Evolutionary conservation across 2,329 filamentous ascomycete species (phyloP), one percentile per base, ranked within the genome.

Genomic region (Monilinia aucupariae): DNA sequence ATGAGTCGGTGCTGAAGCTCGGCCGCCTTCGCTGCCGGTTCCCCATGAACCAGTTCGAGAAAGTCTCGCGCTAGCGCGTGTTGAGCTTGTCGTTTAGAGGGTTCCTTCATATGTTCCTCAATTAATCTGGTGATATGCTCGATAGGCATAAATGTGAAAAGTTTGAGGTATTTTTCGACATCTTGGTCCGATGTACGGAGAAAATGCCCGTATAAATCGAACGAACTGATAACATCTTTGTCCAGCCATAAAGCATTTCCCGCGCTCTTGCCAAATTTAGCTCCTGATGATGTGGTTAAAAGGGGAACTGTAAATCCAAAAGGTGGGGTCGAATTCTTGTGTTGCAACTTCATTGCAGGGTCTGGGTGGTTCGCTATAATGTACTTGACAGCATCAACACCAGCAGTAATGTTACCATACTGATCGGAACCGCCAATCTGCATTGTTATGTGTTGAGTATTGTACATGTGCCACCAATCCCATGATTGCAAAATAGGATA

Each of bases 341-440:
- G 71, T 68, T 78, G 77, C 1, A 72, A 64, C 20, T 79, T 77
- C 54, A 82, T 73, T 4, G 70, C 63, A 1, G 78, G 78, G 53
- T 83, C 74, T 41, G 81, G 78, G 64, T 87, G 81, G 54, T 76
- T 78, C 49, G 82, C 81, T 61, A 87, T 83, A 50, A 93, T 86
- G 61, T 87, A 81, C 75, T 92, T 93, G 70, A 97, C 83, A 3
- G 89, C 85, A 65, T 97, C 91, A 72, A 94, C 88, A 55, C 94
- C 94, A 15, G 92, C 87, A 34, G 96, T 83, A 68, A 99, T 97
- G 76, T 99, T 99, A 66, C 94, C 94, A 74, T 88, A 97, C 77
- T 99, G 94, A 74, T 99, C 94, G 8, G 92, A 92, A 47, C 94
- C 94, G 64, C 94, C 94, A 59, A 99, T 90, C 76, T 99, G 92